Evolutionary conservation across 441 rosid species (phyloP).

Genomic region (Corymbia citriodora): DNA sequence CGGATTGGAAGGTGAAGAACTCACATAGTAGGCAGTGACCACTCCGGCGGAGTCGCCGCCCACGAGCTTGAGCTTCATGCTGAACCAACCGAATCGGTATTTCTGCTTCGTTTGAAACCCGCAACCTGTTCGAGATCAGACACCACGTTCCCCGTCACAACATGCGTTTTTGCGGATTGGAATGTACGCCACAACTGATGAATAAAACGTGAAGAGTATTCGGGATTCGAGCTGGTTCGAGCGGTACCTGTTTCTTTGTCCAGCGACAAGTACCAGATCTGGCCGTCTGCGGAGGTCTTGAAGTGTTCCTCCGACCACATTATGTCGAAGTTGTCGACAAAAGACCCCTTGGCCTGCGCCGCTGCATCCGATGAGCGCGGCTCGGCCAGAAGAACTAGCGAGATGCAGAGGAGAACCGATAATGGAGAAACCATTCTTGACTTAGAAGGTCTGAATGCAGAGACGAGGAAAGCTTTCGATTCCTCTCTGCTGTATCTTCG

Average conservation of each 20-base stretch:
- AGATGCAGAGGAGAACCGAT: slow-evolving; percentile 33
- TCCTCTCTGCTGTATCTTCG: slow-evolving; percentile 15
- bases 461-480: not conserved
- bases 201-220: not conserved
- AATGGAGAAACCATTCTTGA: slow-evolving; percentile 28
- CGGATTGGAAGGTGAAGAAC: not conserved
- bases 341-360: slow-evolving; percentile 45
- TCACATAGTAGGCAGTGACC: slow-evolving; percentile 88
- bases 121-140: slow-evolving; percentile 41
- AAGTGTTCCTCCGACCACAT: slow-evolving; percentile 97
- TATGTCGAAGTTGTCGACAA: slow-evolving; percentile 78
- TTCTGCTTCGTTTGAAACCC: slow-evolving; percentile 90
- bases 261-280: slow-evolving; percentile 92
- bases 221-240: not conserved
- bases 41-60: slow-evolving; percentile 97
- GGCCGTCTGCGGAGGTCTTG: slow-evolving; percentile 89
- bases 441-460: slow-evolving; percentile 2
- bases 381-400: slow-evolving; percentile 30
- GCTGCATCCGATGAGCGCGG: slow-evolving; percentile 18
- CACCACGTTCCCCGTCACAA: not conserved
- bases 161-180: not conserved
- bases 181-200: not conserved
- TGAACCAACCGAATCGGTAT: slow-evolving; percentile 94
- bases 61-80: slow-evolving; percentile 92
- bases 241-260: slow-evolving; percentile 84